Conservation (phyloP, 495 filamentous ascomycete species). For the Chaetomium tenue region DNA sequence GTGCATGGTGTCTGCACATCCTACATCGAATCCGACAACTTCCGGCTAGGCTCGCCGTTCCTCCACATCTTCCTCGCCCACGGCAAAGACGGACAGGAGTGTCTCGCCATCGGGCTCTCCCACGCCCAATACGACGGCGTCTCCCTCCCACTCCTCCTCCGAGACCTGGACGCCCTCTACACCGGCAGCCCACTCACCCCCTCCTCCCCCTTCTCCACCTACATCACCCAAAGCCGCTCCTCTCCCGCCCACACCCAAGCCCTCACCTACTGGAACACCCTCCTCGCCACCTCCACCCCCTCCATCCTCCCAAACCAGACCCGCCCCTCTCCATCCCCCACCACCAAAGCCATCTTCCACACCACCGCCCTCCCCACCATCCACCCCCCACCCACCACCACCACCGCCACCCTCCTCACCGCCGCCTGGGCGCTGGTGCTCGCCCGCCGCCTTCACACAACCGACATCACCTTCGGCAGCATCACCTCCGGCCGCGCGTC, state of each 20-base stretch:
- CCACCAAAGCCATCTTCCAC: not conserved
- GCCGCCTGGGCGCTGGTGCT: slow-evolving; percentile 63
- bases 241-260: slow-evolving; percentile 33
- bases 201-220: slow-evolving; percentile 60
- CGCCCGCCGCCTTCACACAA: slow-evolving; percentile 46
- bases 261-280: slow-evolving; percentile 57
- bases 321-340: slow-evolving; percentile 21
- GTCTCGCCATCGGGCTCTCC: slow-evolving; percentile 65
- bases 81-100: slow-evolving; percentile 47
- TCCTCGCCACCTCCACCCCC: slow-evolving; percentile 53
- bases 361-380: slow-evolving; percentile 30
- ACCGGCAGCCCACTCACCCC: slow-evolving; percentile 24
- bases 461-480: slow-evolving; percentile 61
- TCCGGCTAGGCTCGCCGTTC: slow-evolving; percentile 53
- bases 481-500: slow-evolving; percentile 60
- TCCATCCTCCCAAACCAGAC: slow-evolving; percentile 42
- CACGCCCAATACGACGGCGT: slow-evolving; percentile 77
- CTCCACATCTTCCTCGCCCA: slow-evolving; percentile 60
- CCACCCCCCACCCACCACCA: slow-evolving; percentile 49
- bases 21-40: slow-evolving; percentile 54
- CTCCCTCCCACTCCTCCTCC: slow-evolving; percentile 62
- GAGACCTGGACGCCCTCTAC: slow-evolving; percentile 42
- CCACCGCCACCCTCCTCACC: slow-evolving; percentile 56
- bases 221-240: slow-evolving; percentile 48
- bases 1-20: slow-evolving; percentile 52